Evolutionary conservation across 2,329 filamentous ascomycete species (phyloP).

Genomic region (Calonectria pauciramosa): DNA sequence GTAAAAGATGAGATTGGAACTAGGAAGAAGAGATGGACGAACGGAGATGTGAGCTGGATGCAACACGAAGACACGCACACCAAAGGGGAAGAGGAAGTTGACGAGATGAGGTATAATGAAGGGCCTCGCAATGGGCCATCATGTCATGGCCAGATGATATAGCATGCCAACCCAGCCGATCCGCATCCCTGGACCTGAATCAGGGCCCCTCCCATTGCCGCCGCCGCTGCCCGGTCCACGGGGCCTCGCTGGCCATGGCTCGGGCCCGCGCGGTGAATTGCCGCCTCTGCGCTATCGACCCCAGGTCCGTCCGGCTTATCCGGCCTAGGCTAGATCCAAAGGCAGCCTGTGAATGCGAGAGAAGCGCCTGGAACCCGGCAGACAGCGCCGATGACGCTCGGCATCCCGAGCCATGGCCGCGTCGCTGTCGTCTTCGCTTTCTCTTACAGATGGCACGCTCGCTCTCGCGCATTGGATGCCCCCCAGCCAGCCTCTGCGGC

Average conservation of each 20-base stretch:
- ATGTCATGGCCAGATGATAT: background rate
- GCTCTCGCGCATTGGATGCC: background rate
- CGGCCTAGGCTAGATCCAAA: slow-evolving; percentile 24
- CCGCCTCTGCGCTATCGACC: slow-evolving; percentile 24
- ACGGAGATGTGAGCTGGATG: slow-evolving; percentile 13
- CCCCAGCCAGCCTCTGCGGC: background rate
- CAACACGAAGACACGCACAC: slow-evolving; percentile 13
- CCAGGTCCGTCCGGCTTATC: slow-evolving; percentile 37
- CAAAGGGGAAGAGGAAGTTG: background rate
- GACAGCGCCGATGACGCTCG: slow-evolving; percentile 19
- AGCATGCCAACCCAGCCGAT: background rate
- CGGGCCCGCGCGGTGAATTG: slow-evolving; percentile 46
- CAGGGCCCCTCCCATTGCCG: slow-evolving; percentile 31
- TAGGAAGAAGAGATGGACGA: slow-evolving; percentile 17
- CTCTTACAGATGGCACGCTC: background rate
- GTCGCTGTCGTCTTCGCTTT: background rate
- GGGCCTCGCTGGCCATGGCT: slow-evolving; percentile 16
- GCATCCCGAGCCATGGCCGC: slow-evolving; percentile 19
- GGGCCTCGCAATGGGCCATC: background rate
- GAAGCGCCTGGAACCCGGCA: slow-evolving; percentile 22
- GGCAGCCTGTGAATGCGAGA: background rate
- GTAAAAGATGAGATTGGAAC: slow-evolving; percentile 24
- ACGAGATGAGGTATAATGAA: slow-evolving; percentile 4
- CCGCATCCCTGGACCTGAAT: slow-evolving; percentile 32
- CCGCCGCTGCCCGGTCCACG: slow-evolving; percentile 36